phyloP scores from a whole-genome alignment of 1,139 yeast species.

The Ashbya aceris region DNA sequence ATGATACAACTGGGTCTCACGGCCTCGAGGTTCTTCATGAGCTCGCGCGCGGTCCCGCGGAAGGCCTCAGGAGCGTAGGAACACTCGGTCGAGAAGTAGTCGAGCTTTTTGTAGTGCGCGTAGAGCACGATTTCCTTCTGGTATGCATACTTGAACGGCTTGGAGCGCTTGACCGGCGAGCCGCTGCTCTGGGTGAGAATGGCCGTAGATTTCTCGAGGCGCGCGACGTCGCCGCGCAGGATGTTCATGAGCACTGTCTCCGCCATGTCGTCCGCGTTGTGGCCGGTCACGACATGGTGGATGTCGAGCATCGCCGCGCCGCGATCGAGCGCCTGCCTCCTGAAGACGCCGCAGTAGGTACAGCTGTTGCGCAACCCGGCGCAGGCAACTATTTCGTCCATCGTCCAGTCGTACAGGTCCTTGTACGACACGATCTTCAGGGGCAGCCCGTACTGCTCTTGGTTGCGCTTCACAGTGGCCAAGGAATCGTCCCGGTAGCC shows the following conservation, averaged over 20 bases:
- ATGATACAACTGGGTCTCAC: constrained; percentile 88
- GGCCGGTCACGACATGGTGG: constrained; percentile 92
- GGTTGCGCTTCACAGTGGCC: constrained; percentile 92
- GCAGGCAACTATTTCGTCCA: constrained; percentile 95
- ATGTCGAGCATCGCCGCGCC: constrained; percentile 89
- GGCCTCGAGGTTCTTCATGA: constrained; percentile 81
- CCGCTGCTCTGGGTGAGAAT: constrained; percentile 76
- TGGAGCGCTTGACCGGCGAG: constrained; percentile 79
- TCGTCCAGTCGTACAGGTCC: constrained; percentile 90
- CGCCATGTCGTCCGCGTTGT: constrained; percentile 98
- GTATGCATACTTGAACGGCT: constrained; percentile 91
- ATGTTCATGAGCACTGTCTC: constrained; percentile 95
- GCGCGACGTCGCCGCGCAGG: constrained; percentile 89
- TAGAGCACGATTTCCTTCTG: constrained; percentile 96
- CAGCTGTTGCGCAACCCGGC: constrained; percentile 93
- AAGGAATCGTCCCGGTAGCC: constrained; percentile 96
- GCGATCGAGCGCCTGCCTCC: constrained; percentile 93
- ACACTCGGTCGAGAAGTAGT: constrained; percentile 95
- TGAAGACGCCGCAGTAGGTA: constrained; percentile 94
- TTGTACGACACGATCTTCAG: constrained; percentile 82
- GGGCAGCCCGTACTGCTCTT: constrained; percentile 79
- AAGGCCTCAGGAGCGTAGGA: constrained; percentile 98
- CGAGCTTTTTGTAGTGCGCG: constrained; percentile 92
- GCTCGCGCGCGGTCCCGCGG: constrained; percentile 91
- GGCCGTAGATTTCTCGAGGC: constrained; percentile 83